phyloP scores from a whole-genome alignment of 108 stramenopile genomes.

The Discostella pseudostelligera region DNA sequence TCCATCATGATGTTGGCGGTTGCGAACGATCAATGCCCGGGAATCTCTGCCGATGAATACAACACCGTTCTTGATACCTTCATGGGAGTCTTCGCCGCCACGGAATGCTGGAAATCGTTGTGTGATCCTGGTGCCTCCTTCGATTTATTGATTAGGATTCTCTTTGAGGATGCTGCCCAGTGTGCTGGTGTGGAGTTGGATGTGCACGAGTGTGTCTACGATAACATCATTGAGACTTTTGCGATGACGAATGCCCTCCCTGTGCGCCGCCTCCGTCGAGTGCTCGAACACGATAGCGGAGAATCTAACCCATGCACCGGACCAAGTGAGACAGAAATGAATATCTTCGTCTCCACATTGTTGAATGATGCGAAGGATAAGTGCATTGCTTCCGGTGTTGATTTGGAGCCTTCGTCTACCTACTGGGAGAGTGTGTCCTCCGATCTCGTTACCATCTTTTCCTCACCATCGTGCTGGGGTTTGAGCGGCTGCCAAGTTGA shows the following conservation, averaged over 20 bases:
- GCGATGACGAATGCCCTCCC: conserved; percentile 1
- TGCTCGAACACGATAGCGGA: not conserved
- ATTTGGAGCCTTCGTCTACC: not conserved
- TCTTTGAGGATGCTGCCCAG: conserved; percentile 26
- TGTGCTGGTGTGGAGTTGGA: conserved; percentile 32
- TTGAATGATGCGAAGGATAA: not conserved
- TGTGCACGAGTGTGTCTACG: conserved; percentile 28
- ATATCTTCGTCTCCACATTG: conserved; percentile 2
- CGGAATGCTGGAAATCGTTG: conserved; percentile 31
- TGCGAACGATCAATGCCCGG: conserved; percentile 19
- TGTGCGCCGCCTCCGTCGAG: conserved; percentile 3
- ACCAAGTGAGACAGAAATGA: conserved; percentile 6
- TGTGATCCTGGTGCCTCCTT: conserved; percentile 14
- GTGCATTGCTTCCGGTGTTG: conserved; percentile 6
- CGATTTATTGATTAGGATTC: conserved; percentile 24
- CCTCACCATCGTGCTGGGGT: no score
- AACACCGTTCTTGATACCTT: conserved; percentile 17
- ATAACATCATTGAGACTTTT: conserved; percentile 14
- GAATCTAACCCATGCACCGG: conserved; percentile 4
- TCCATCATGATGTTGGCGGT: conserved; percentile 10
- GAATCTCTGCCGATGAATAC: conserved; percentile 23
- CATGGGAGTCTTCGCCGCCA: conserved; percentile 13
- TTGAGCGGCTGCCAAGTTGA: no score
- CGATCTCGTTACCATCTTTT: no score
- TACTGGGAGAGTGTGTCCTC: conserved; percentile 6